Conservation (phyloP, 2,329 filamentous ascomycete species). For the Biscogniauxia mediterranea region DNA sequence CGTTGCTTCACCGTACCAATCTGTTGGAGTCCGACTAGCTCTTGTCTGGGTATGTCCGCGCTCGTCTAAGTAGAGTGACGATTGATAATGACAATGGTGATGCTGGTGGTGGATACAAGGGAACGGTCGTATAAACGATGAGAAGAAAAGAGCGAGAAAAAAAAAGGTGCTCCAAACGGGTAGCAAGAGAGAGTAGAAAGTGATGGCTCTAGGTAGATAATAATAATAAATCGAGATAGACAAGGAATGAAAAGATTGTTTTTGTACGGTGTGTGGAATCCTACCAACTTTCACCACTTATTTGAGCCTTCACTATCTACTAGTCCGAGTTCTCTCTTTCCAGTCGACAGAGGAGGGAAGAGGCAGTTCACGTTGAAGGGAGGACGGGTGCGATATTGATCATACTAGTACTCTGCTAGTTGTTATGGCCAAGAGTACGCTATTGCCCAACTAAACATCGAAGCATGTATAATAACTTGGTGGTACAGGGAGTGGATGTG, state of each 20-base stretch:
- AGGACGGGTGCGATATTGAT: slow-evolving; percentile 18
- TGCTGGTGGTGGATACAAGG: neutral
- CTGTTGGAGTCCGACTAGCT: slow-evolving; percentile 15
- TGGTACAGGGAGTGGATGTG: slow-evolving; percentile 29
- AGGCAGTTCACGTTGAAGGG: slow-evolving; percentile 23
- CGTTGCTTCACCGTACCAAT: slow-evolving; percentile 18
- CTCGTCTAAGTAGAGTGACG: neutral
- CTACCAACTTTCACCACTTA: slow-evolving; percentile 13
- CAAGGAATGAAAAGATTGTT: slow-evolving; percentile 9
- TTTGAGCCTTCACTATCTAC: slow-evolving; percentile 15
- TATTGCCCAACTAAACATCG: slow-evolving; percentile 21
- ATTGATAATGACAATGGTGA: neutral
- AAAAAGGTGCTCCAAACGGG: slow-evolving; percentile 10
- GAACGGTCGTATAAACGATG: neutral
- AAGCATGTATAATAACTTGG: slow-evolving; percentile 27
- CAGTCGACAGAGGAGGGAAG: slow-evolving; percentile 8
- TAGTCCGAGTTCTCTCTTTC: slow-evolving; percentile 19
- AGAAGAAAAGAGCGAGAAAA: neutral
- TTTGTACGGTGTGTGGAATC: slow-evolving; percentile 1
- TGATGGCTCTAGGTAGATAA: neutral
- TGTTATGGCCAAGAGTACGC: slow-evolving; percentile 19
- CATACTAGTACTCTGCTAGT: slow-evolving; percentile 23
- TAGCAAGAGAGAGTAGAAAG: neutral
- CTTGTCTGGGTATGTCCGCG: slow-evolving; percentile 4
- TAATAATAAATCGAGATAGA: slow-evolving; percentile 13